Conservation (phyloP, 2,329 filamentous ascomycete genomes). For the Colletotrichum ledebouriae region DNA sequence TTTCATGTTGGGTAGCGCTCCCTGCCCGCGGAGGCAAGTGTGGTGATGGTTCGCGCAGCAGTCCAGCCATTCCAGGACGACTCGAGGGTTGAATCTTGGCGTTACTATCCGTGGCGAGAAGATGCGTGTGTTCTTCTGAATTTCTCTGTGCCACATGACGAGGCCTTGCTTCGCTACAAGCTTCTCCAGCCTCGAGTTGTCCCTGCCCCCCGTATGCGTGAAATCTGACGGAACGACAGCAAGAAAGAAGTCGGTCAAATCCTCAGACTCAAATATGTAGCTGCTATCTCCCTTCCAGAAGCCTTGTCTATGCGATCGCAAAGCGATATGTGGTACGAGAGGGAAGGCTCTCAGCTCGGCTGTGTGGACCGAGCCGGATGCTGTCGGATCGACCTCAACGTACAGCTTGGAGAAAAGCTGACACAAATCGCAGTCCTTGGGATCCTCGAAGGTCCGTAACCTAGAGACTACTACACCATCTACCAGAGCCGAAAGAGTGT, state of each 20-base stretch:
- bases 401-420: slow-evolving; percentile 16
- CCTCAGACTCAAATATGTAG: slow-evolving; percentile 18
- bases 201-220: slow-evolving; percentile 24
- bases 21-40: slow-evolving; percentile 15
- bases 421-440: slow-evolving; percentile 23
- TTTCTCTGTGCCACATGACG: slow-evolving; percentile 27
- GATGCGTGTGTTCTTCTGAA: slow-evolving; percentile 8
- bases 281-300: slow-evolving; percentile 23
- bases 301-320: slow-evolving; percentile 13
- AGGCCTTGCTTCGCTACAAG: slow-evolving; percentile 14
- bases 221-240: slow-evolving; percentile 23
- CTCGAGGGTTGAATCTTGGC: slow-evolving; percentile 10
- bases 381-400: slow-evolving; percentile 1
- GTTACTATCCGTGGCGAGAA: slow-evolving; percentile 23
- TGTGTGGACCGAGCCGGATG: slow-evolving; percentile 24
- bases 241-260: slow-evolving; percentile 29
- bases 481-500: slow-evolving; percentile 21
- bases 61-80: slow-evolving; percentile 21
- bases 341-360: slow-evolving; percentile 23
- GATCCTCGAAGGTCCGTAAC: slow-evolving; percentile 12
- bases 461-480: slow-evolving; percentile 19
- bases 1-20: slow-evolving; percentile 15
- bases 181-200: slow-evolving; percentile 17
- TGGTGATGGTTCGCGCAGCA: slow-evolving; percentile 18
- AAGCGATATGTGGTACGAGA: slow-evolving; percentile 17